Evolutionary conservation across 495 filamentous ascomycete species (phyloP), one percentile per base, ranked within the genome.

Genomic region (Penicillium flavigenum): DNA sequence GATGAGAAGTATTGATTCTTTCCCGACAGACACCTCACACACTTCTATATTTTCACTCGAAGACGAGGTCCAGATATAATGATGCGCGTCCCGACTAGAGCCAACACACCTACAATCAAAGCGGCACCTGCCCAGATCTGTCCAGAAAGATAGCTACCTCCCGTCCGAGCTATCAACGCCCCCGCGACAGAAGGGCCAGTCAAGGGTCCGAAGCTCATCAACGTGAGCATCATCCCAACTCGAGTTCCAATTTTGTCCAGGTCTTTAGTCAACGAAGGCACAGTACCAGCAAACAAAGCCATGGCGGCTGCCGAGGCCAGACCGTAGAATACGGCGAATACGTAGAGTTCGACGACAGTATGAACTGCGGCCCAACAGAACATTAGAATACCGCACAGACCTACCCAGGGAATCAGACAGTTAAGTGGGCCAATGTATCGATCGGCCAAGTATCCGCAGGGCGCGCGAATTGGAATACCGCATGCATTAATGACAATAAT

Each of bases 151-250:
- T 29, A 29, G 27, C 27, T 8, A 29, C 27, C 27, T 29, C 27
- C 27, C 27, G 31, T 32, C 1, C 31, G 31, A 10, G 31, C 8
- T 10, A 48, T 29, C 22, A 48, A 48, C 8, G 26, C 46, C 1
- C 46, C 46, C 9, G 46, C 46, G 3, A 48, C 24, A 5, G 46
- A 26, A 10, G 46, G 24, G 2, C 24, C 20, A 17, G 24, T 48
- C 24, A 48, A 48, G 12, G 46, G 46, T 16, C 46, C 24, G n/a
- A 48, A 48, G 10, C 20, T 48, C n/a, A 48, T 29, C 24, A 48
- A 6, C 12, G 46, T n/a, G 14, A 48, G 46, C 46, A 14, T 5
- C 20, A 48, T 48, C 1, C 46, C 46, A 17, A 48, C 46, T 5
- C 20, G 46, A 32, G 46, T 48, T 6, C 46, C 46, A 8, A 48